Conservation (phyloP, 352 stramenopile genomes). For the Plasmopara muralis region DNA sequence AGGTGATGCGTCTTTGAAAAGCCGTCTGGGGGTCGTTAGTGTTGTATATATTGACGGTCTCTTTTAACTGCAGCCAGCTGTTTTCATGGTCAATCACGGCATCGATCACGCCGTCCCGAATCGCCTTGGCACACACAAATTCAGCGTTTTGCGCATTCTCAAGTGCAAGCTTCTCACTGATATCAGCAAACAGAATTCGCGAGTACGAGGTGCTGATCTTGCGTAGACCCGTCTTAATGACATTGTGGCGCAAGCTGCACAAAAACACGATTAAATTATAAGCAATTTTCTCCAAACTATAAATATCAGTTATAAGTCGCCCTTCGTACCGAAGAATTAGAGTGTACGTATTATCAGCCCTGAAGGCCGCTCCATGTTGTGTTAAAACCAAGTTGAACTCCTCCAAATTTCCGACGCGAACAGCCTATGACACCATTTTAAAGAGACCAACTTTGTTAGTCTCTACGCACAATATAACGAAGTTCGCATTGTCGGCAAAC, state of each 20-base stretch:
- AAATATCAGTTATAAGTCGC: background rate
- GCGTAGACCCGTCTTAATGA: slow-evolving; percentile 97
- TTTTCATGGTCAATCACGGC: slow-evolving; percentile 96
- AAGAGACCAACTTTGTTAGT: slow-evolving; percentile 2
- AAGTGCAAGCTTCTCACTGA: slow-evolving; percentile 91
- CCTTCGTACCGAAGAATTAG: slow-evolving; percentile 88
- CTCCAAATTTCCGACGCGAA: slow-evolving; percentile 93
- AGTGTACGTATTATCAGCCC: slow-evolving; percentile 92
- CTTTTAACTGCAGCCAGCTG: slow-evolving; percentile 88
- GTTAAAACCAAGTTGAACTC: slow-evolving; percentile 91
- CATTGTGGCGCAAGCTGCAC: slow-evolving; percentile 91
- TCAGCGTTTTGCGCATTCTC: slow-evolving; percentile 90
- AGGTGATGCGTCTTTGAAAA: slow-evolving; percentile 96
- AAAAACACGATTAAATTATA: slow-evolving; percentile 1
- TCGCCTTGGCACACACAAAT: slow-evolving; percentile 97
- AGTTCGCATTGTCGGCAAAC: slow-evolving; percentile 1
- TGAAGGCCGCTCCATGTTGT: slow-evolving; percentile 82
- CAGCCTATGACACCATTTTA: slow-evolving; percentile 59
- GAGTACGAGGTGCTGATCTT: slow-evolving; percentile 96
- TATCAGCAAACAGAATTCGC: slow-evolving; percentile 86
- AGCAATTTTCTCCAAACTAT: background rate
- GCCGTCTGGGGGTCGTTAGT: slow-evolving; percentile 93
- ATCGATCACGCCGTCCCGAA: slow-evolving; percentile 97
- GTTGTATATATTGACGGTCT: slow-evolving; percentile 84
- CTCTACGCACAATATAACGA: background rate